A percentile compares a stretch with the other conserved stretches of the same genome.
Evolutionary conservation across 2,329 filamentous ascomycete genomes (phyloP).

Genomic region (Neophaeococcomyces mojaviensis): DNA sequence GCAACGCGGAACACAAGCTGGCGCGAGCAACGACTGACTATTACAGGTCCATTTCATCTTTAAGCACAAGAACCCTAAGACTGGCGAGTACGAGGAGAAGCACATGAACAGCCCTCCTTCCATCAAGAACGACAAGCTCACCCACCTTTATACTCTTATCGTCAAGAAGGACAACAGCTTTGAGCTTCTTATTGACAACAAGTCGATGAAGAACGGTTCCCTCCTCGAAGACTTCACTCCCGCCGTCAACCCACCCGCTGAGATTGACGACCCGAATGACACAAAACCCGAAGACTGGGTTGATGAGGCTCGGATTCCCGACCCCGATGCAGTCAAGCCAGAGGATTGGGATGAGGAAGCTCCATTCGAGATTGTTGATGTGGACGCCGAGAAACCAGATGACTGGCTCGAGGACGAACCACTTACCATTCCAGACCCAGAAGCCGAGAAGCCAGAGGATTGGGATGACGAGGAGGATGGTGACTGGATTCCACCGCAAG

Average conservation of each 20-base stretch:
- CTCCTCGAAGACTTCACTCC: conserved; percentile 91
- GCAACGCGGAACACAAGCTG: background rate
- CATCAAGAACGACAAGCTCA: conserved; percentile 83
- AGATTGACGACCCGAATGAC: conserved; percentile 93
- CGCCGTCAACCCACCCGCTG: conserved; percentile 84
- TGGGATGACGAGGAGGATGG: conserved; percentile 99
- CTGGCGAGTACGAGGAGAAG: conserved; percentile 99
- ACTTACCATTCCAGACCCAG: conserved; percentile 75
- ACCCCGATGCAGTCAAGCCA: conserved; percentile 90
- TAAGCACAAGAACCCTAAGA: conserved; percentile 99
- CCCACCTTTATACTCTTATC: conserved; percentile 91
- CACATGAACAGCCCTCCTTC: conserved; percentile 78
- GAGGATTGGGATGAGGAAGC: conserved; percentile 99
- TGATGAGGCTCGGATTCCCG: conserved; percentile 81
- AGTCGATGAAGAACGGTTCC: conserved; percentile 78
- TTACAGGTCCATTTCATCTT: conserved; percentile 78
- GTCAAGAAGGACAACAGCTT: conserved; percentile 96
- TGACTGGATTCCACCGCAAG: conserved; percentile 85
- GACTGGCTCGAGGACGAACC: conserved; percentile 95
- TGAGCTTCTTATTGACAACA: conserved; percentile 83
- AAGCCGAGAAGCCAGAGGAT: conserved; percentile 95
- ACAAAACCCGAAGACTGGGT: conserved; percentile 94
- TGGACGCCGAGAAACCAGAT: conserved; percentile 81
- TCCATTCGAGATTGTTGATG: conserved; percentile 90
- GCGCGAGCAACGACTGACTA: conserved; percentile 5